Conservation (phyloP, 2,329 filamentous ascomycete genomes). For the Xylaria sp. region DNA sequence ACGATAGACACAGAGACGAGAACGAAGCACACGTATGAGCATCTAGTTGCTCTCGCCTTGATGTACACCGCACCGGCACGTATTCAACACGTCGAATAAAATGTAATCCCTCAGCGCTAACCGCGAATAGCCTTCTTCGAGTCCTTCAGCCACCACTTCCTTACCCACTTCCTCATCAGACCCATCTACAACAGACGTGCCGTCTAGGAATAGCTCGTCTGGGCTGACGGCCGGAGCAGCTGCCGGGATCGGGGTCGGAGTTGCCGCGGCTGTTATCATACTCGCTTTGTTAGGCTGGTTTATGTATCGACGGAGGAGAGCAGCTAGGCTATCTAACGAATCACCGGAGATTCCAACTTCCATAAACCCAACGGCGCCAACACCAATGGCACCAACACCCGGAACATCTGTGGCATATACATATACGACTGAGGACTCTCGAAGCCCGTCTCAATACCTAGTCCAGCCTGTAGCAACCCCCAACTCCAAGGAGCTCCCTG, state of each 20-base stretch:
- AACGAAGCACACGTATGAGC: slow-evolving; percentile 14
- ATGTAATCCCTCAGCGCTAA: slow-evolving; percentile 9
- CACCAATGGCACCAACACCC: neutral
- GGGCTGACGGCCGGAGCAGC: slow-evolving; percentile 26
- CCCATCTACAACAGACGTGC: neutral
- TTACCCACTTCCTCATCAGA: slow-evolving; percentile 13
- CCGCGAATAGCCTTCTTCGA: slow-evolving; percentile 19
- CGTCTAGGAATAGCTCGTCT: neutral
- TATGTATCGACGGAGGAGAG: slow-evolving; percentile 29
- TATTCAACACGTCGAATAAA: neutral
- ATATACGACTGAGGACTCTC: neutral
- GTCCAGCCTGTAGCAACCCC: neutral
- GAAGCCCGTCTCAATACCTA: neutral
- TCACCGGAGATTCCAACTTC: neutral
- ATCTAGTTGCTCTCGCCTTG: slow-evolving; percentile 38
- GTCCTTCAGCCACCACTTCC: slow-evolving; percentile 9
- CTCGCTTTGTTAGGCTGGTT: slow-evolving; percentile 30
- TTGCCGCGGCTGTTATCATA: slow-evolving; percentile 11
- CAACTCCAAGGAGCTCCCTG: slow-evolving; percentile 14
- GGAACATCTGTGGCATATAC: slow-evolving; percentile 5
- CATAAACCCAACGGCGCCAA: neutral
- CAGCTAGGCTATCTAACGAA: neutral
- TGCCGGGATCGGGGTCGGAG: slow-evolving; percentile 31
- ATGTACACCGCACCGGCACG: slow-evolving; percentile 40
- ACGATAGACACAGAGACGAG: slow-evolving; percentile 4